Percentiles rank a stretch among this genome's conserved stretches.
Evolutionary conservation across 192 early-diverging fungal genomes (phyloP).

Genomic region (Coemansia sp.): DNA sequence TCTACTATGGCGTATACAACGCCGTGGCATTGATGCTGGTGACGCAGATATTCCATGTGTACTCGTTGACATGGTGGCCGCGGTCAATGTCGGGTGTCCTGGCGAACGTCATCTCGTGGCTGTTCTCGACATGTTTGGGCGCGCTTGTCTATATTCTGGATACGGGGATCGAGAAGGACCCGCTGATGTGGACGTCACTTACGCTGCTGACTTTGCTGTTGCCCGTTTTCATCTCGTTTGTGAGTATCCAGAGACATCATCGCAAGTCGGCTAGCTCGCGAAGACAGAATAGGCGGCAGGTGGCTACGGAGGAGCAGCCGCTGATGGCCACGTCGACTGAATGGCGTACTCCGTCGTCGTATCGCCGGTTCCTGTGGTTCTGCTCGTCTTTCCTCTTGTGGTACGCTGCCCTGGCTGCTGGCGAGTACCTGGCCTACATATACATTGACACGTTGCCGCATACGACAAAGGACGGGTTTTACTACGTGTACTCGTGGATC

Average conservation of each 20-base stretch:
- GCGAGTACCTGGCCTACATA: conserved; percentile 68
- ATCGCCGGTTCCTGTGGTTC: conserved; percentile 78
- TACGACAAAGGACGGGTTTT: conserved; percentile 61
- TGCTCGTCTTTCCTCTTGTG: conserved; percentile 68
- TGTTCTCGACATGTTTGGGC: conserved; percentile 61
- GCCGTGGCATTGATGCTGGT: conserved; percentile 71
- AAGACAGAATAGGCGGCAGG: conserved; percentile 23
- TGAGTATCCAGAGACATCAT: conserved; percentile 55
- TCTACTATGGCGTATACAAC: conserved; percentile 77
- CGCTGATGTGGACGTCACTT: conserved; percentile 68
- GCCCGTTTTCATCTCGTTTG: conserved; percentile 67
- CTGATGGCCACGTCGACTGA: conserved; percentile 58
- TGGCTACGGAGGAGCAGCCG: conserved; percentile 51
- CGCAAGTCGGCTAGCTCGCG: conserved; percentile 31
- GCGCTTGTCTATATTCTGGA: conserved; percentile 61
- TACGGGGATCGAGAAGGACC: conserved; percentile 56
- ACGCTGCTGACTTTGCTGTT: conserved; percentile 76
- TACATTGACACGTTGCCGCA: conserved; percentile 63
- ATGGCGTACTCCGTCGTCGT: conserved; percentile 68
- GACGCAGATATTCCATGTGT: conserved; percentile 76
- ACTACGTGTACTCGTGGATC: conserved; percentile 77
- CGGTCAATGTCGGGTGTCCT: conserved; percentile 62
- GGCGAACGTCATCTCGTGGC: conserved; percentile 70
- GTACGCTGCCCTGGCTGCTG: conserved; percentile 66
- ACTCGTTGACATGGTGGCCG: conserved; percentile 82